Evolutionary conservation across 164 flowering plant species (phyloP), one percentile per base, ranked within the genome.

Genomic region (Protea cynaroides): DNA sequence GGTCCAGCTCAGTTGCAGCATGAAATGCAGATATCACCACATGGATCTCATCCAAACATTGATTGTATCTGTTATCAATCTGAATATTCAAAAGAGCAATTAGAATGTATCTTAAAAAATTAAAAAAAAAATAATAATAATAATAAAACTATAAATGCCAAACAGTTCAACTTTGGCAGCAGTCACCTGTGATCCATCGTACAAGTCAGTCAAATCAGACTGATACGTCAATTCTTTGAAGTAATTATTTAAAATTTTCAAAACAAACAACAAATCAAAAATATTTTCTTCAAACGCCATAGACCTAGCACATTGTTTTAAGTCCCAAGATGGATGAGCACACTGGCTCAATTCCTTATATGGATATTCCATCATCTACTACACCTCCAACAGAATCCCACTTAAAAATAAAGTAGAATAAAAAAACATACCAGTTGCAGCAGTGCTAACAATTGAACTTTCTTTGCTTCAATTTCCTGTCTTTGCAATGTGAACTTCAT

Each of bases 31-130:
- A 88, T 61, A 82, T 69, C 5, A 91, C 89, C 0, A 82, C 82
- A 54, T 83, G 89, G 38, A 94, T 74, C 76, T 91, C 92, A 63
- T 84, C 90, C 67, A 86, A 51, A 79, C 92, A 91, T 25, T 83
- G 92, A 70, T 60, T 82, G 74, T 89, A 89, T 17, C 77, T 77
- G 1, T 81, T 85, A 57, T 94, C 99, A 54, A 88, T 89, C 99
- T 94, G 79, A 58, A 37, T 53, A 24, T 62, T 73, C 43, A 50
- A 52, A 40, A 50, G 23, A 55, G 8, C 1, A 37, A 49, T 55
- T 15, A 40, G 21, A 1, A 47, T 23, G 29, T 21, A 25, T 46
- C 43, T 55, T 25, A 37, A n/a, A 11, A 18, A 14, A n/a, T n/a
- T 29, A 2, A 29, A 29, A 29, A 56, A 11, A 18, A 64, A 25